Evolutionary conservation across 305 asterid genomes (phyloP), one percentile per base, ranked within the genome.

Genomic region (Euphrasia arctica): DNA sequence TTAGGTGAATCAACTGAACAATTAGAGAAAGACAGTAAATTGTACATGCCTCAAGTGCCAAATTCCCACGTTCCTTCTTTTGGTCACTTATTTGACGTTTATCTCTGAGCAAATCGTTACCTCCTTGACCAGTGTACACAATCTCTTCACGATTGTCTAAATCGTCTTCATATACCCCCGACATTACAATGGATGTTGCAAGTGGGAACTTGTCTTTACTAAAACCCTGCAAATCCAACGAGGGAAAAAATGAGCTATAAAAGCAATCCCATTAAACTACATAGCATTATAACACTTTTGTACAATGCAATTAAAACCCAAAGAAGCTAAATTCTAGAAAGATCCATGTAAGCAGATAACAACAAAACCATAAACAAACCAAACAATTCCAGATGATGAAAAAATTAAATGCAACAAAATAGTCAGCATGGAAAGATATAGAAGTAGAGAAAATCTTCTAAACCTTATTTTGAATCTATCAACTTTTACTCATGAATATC

Each of bases 101-200:
- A 54, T 87, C 58, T 14, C 98, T 97, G 18, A 82, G 83, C 65
- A 92, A 78, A 74, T 89, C 70, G 66, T 92, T 85, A 5, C 98
- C 98, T 39, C 98, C 98, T 80, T 92, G 97, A 61, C 98, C 98
- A 7, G 98, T 92, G 71, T 92, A 92, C 15, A 87, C 85, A 52
- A 92, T 71, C 9, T 87, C 96, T 43, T 89, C 90, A 18, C 75
- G 75, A 41, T 92, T 89, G 74, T 92, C 98, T 31, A 83, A 69
- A 71, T 92, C 93, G 36, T 92, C 98, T 70, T 92, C 98, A 52
- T 92, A 92, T 64, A 87, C 93, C 36, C 98, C 98, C 2, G 97
- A 92, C 76, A 92, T 42, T 8, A 92, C 91, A 43, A 92, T 92
- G 13, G 95, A 82, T 63, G 70, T 29, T 1, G 98, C 75, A 60